These are phyloP conservation scores for Aureobasidium mangrovei DNA, from an alignment of 2,329 filamentous ascomycete species.

Conservation along the genomic window DNA sequence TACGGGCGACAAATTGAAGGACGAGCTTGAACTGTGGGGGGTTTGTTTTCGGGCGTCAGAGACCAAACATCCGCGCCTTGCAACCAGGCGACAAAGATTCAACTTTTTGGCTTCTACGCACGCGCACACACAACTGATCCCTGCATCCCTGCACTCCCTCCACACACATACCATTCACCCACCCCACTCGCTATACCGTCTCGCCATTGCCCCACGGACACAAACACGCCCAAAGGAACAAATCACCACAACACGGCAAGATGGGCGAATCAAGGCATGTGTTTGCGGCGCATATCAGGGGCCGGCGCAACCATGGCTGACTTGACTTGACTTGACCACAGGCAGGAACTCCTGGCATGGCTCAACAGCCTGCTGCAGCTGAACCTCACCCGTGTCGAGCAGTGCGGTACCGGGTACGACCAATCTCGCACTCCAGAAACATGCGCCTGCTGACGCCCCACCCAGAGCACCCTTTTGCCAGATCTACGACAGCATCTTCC, in stretches of 20 bases:
- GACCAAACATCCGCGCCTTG: slow-evolving; percentile 3
- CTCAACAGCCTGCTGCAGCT: slow-evolving; percentile 95
- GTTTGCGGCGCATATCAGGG: not conserved
- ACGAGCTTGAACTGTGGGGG: not conserved
- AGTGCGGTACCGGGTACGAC: slow-evolving; percentile 88
- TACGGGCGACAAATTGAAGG: no score
- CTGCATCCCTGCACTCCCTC: not conserved
- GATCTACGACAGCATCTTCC: slow-evolving; percentile 96
- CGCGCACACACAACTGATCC: not conserved
- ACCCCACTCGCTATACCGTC: not conserved
- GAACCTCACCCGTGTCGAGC: slow-evolving; percentile 96
- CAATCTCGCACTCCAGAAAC: not conserved
- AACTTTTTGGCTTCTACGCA: not conserved
- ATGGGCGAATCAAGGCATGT: slow-evolving; percentile 20
- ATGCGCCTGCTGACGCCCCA: slow-evolving; percentile 4
- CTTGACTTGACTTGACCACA: slow-evolving; percentile 32
- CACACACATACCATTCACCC: not conserved
- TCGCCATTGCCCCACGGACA: not conserved
- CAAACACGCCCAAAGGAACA: not conserved
- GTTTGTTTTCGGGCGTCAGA: slow-evolving; percentile 4
- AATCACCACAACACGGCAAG: slow-evolving; percentile 1
- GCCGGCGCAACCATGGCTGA: slow-evolving; percentile 1
- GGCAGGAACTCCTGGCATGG: slow-evolving; percentile 95
- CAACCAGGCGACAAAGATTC: not conserved
- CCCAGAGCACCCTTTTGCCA: slow-evolving; percentile 87